A percentile compares a stretch with the other conserved stretches of the same genome.
These are phyloP conservation scores for Clarireedia paspali DNA, from an alignment of 2,329 filamentous ascomycete genomes.

Conservation along the genomic window DNA sequence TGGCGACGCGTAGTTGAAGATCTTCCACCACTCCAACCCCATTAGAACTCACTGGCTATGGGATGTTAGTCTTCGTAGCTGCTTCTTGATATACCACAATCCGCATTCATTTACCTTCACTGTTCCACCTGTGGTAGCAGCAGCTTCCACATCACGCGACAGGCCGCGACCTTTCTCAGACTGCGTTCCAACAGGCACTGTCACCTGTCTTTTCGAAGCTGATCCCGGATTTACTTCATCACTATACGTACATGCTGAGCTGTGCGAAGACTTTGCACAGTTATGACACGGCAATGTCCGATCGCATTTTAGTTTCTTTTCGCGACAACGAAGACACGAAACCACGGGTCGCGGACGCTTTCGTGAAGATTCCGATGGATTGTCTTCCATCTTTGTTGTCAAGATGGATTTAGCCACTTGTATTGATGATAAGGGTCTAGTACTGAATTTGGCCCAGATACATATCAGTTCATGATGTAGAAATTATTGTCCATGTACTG, in stretches of 20 bases:
- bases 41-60: background rate
- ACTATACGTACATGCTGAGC: conserved; percentile 9
- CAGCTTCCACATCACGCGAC: no score
- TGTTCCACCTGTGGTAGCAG: no score
- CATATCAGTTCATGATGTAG: no score
- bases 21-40: conserved; percentile 1
- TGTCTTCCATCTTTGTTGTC: conserved; percentile 1
- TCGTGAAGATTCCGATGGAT: conserved; percentile 7
- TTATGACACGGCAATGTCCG: conserved; percentile 47
- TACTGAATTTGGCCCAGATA: no score
- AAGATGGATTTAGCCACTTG: no score
- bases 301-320: conserved; percentile 55
- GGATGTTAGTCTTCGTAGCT: background rate
- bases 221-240: conserved; percentile 6
- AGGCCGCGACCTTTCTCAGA: background rate
- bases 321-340: conserved; percentile 54
- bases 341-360: conserved; percentile 26
- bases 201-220: background rate
- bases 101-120: no score
- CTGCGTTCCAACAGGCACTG: background rate
- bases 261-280: conserved; percentile 29
- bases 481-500: no score
- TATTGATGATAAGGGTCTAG: no score
- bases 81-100: background rate
- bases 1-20: conserved; percentile 7